Conservation (phyloP, 176 grass and related monocot genomes). For the Bothriochloa decipiens region DNA sequence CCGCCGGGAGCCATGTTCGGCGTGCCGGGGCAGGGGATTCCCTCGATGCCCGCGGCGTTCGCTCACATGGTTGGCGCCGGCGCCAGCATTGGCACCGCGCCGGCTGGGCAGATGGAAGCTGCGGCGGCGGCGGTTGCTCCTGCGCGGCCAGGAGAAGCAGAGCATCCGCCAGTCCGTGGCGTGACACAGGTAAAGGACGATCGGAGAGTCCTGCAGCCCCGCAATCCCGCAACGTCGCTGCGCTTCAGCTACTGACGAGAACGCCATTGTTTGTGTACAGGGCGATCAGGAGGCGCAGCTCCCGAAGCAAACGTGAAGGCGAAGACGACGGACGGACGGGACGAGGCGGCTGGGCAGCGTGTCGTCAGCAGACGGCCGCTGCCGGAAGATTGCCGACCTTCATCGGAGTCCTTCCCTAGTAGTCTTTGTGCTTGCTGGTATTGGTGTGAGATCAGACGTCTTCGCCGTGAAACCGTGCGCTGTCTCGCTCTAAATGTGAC, state of each 20-base stretch:
- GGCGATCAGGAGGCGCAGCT: neutral
- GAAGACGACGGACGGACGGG: neutral
- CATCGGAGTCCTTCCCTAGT: too few species aligned
- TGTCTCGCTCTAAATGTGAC: too few species aligned
- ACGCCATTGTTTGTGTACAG: neutral
- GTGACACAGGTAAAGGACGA: neutral
- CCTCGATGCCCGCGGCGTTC: neutral
- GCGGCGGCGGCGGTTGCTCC: neutral
- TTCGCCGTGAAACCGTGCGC: too few species aligned
- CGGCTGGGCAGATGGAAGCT: neutral
- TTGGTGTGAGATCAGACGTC: too few species aligned
- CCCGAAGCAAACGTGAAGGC: slow-evolving; percentile 1
- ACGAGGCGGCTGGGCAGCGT: neutral
- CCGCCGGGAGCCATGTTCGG: slow-evolving; percentile 18
- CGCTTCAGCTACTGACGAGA: neutral
- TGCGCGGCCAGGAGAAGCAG: neutral
- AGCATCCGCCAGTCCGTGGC: neutral
- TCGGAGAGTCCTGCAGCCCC: neutral
- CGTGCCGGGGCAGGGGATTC: neutral
- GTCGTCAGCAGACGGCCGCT: neutral
- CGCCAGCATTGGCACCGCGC: too few species aligned
- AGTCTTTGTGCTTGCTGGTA: too few species aligned
- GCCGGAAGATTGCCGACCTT: neutral
- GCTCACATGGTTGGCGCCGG: neutral
- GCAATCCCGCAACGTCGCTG: too few species aligned